phyloP scores from a whole-genome alignment of 306 rosid species.

The Vigna nakashimae region DNA sequence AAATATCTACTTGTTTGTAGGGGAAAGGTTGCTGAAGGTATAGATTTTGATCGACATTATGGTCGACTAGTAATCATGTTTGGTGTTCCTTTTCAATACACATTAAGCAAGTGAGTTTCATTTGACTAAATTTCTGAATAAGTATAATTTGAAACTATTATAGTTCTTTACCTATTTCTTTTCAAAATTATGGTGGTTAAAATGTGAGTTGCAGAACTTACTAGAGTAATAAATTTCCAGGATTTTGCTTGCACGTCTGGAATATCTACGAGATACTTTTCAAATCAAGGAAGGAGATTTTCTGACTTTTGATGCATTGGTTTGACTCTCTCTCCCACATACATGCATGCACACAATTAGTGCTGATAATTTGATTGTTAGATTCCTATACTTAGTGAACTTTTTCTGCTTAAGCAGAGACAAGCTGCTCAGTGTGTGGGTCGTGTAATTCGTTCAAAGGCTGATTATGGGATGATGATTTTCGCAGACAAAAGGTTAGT shows the following conservation, averaged over 20 bases:
- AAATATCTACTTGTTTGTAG: constrained; percentile 49
- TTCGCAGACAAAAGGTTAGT: constrained; percentile 94
- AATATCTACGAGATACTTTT: constrained; percentile 83
- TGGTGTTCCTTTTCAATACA: constrained; percentile 93
- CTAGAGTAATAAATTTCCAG: constrained; percentile 51
- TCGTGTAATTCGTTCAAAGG: constrained; percentile 93
- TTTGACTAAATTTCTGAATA: constrained; percentile 23
- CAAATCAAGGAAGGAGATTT: constrained; percentile 98
- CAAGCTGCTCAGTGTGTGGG: constrained; percentile 99
- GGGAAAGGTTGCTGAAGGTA: constrained; percentile 96
- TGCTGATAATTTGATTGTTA: constrained; percentile 26
- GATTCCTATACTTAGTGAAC: constrained; percentile 13
- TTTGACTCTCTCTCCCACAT: constrained; percentile 40
- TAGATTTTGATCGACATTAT: constrained; percentile 92
- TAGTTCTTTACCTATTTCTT: neutral
- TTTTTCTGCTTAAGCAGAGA: constrained; percentile 62
- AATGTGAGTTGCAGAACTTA: constrained; percentile 21
- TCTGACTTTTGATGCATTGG: constrained; percentile 96
- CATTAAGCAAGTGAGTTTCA: constrained; percentile 86
- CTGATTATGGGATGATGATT: constrained; percentile 99
- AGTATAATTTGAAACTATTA: constrained; percentile 15
- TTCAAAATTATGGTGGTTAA: constrained; percentile 17
- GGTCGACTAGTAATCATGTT: constrained; percentile 93
- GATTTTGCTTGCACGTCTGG: constrained; percentile 88
- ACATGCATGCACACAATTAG: neutral